Percentiles rank a stretch among this genome's conserved stretches.
These are phyloP conservation scores for Mallotus nudiflorus DNA, from an alignment of 345 rosid species.

Conservation along the genomic window DNA sequence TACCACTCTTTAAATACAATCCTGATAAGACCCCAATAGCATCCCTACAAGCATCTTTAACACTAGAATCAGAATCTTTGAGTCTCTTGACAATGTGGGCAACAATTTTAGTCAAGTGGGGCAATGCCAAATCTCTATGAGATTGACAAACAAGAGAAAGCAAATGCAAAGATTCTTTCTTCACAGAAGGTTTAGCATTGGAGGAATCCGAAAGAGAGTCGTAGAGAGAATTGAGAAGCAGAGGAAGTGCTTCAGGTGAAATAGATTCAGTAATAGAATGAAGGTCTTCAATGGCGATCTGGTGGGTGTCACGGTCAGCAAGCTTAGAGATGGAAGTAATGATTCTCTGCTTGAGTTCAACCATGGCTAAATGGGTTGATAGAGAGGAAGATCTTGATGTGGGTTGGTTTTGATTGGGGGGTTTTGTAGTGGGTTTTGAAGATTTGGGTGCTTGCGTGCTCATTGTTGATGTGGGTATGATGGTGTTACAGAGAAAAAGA, in stretches of 20 bases:
- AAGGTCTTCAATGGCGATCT: slow-evolving; percentile 92
- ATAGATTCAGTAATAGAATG: slow-evolving; percentile 65
- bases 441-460: slow-evolving; percentile 52
- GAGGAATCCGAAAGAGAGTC: slow-evolving; percentile 59
- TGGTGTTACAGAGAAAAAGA: not conserved
- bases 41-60: slow-evolving; percentile 88
- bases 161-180: slow-evolving; percentile 76
- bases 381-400: slow-evolving; percentile 57
- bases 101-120: slow-evolving; percentile 72
- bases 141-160: slow-evolving; percentile 57
- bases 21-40: slow-evolving; percentile 71
- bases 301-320: slow-evolving; percentile 92
- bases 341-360: slow-evolving; percentile 86
- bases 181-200: slow-evolving; percentile 86
- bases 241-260: slow-evolving; percentile 73
- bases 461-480: slow-evolving; percentile 30
- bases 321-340: slow-evolving; percentile 87
- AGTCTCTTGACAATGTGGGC: slow-evolving; percentile 70
- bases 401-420: slow-evolving; percentile 30
- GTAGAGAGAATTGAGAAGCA: slow-evolving; percentile 86
- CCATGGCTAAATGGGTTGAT: slow-evolving; percentile 88
- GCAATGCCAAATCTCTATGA: slow-evolving; percentile 61
- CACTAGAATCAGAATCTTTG: slow-evolving; percentile 89
- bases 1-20: slow-evolving; percentile 57
- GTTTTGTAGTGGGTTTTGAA: slow-evolving; percentile 38